These are phyloP conservation scores for Wickerhamiella australiensis DNA, from an alignment of 805 yeast genomes.

Conservation along the genomic window DNA sequence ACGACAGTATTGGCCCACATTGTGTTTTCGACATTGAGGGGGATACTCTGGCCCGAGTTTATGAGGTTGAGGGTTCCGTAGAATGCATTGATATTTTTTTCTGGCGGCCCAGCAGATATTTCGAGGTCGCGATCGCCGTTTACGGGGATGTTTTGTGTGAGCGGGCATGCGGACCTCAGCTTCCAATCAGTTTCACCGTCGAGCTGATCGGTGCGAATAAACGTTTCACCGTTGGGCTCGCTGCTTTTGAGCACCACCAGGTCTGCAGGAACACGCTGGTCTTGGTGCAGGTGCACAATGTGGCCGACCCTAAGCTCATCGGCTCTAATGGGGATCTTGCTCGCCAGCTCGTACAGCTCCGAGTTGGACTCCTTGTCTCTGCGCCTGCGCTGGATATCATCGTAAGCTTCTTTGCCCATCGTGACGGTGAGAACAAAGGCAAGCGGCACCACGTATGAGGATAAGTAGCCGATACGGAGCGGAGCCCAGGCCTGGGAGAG, in stretches of 20 bases:
- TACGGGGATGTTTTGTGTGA: slow-evolving; percentile 54
- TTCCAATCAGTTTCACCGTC: slow-evolving; percentile 99
- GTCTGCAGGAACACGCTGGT: slow-evolving; percentile 87
- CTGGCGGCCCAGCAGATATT: slow-evolving; percentile 68
- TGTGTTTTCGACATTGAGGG: slow-evolving; percentile 77
- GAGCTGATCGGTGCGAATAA: slow-evolving; percentile 90
- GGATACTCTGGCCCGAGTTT: slow-evolving; percentile 40
- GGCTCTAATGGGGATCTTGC: slow-evolving; percentile 34
- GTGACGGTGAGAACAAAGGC: slow-evolving; percentile 88
- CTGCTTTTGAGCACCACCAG: slow-evolving; percentile 72
- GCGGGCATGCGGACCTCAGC: slow-evolving; percentile 59
- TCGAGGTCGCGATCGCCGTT: slow-evolving; percentile 34
- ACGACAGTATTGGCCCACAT: slow-evolving; percentile 97
- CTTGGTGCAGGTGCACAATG: slow-evolving; percentile 64
- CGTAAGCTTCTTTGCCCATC: slow-evolving; percentile 90
- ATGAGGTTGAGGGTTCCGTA: slow-evolving; percentile 58
- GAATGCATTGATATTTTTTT: slow-evolving; percentile 71
- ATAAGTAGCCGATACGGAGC: slow-evolving; percentile 80
- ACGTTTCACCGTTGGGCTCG: slow-evolving; percentile 71
- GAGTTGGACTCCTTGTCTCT: slow-evolving; percentile 82
- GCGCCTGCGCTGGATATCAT: slow-evolving; percentile 80
- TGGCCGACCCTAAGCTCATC: slow-evolving; percentile 76
- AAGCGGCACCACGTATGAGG: slow-evolving; percentile 86
- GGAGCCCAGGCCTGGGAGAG: slow-evolving; percentile 85
- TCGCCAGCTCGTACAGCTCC: slow-evolving; percentile 63